A percentile compares a stretch with the other conserved stretches of the same genome.
phyloP scores from a whole-genome alignment of 306 rosid genomes.

The Macrotyloma uniflorum region DNA sequence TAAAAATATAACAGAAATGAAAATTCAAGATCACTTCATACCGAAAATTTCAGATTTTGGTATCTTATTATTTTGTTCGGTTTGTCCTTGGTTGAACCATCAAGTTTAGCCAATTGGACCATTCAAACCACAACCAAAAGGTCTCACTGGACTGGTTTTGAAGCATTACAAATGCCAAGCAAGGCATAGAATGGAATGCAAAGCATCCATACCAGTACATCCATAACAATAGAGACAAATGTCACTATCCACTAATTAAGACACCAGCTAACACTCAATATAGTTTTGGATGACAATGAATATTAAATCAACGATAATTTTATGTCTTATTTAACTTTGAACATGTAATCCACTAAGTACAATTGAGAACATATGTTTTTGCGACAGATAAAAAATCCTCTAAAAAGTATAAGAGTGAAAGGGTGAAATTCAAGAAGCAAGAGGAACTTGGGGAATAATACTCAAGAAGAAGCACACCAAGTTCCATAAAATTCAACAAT shows the following conservation, averaged over 20 bases:
- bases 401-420: too few relatives aligned
- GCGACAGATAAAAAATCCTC: too few relatives aligned
- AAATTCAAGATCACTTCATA: conserved; percentile 6
- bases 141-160: neutral
- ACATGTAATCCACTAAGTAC: too few relatives aligned
- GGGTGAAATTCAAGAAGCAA: too few relatives aligned
- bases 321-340: neutral
- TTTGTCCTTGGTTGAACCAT: neutral
- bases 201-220: conserved; percentile 18
- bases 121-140: neutral
- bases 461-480: too few relatives aligned
- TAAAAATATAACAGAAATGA: neutral
- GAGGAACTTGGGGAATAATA: too few relatives aligned
- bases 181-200: conserved; percentile 20
- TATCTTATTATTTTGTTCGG: neutral
- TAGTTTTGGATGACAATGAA: neutral
- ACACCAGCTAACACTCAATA: conserved; percentile 1
- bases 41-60: neutral
- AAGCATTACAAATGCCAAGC: neutral
- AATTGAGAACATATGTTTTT: too few relatives aligned
- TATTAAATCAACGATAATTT: neutral
- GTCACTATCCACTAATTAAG: conserved; percentile 20
- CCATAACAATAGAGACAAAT: neutral
- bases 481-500: too few relatives aligned
- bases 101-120: neutral